Percentiles rank a stretch among this genome's conserved stretches.
Evolutionary conservation across 169 alveolate genomes (phyloP).

Genomic region (Plasmodium malariae): DNA sequence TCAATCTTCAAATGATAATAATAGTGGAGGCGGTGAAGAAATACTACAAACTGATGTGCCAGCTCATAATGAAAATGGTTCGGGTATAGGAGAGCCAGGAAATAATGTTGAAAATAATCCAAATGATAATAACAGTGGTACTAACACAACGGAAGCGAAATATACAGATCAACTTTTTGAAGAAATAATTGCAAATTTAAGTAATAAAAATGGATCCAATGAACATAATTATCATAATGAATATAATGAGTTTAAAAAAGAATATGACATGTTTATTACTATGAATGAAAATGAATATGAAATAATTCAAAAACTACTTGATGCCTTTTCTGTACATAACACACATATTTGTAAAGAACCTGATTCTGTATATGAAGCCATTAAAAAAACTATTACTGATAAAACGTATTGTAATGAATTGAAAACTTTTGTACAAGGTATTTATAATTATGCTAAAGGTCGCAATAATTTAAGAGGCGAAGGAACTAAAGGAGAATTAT

Average conservation of each 20-base stretch:
- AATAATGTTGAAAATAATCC: background rate
- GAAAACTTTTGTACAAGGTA: background rate
- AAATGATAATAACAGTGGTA: background rate
- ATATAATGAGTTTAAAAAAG: conserved; percentile 26
- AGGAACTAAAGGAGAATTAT: background rate
- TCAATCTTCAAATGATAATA: too few species aligned
- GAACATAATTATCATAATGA: background rate
- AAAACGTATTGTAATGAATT: background rate
- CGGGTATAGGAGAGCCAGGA: too few species aligned
- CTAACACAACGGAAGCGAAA: too few species aligned
- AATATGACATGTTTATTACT: conserved; percentile 16
- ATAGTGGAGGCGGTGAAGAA: too few species aligned
- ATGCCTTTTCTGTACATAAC: conserved; percentile 3
- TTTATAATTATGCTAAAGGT: background rate
- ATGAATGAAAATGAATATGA: conserved; percentile 25
- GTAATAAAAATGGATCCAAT: background rate
- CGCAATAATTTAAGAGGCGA: background rate
- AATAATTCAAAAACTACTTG: conserved; percentile 13
- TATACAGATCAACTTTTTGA: conserved; percentile 12
- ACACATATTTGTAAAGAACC: background rate
- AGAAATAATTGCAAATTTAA: conserved; percentile 1
- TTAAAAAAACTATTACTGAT: conserved; percentile 35
- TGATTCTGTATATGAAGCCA: conserved; percentile 20
- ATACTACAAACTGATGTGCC: too few species aligned
- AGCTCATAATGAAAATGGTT: too few species aligned